Conservation (phyloP, 192 early-diverging fungal species). For the Coemansia sp. region DNA sequence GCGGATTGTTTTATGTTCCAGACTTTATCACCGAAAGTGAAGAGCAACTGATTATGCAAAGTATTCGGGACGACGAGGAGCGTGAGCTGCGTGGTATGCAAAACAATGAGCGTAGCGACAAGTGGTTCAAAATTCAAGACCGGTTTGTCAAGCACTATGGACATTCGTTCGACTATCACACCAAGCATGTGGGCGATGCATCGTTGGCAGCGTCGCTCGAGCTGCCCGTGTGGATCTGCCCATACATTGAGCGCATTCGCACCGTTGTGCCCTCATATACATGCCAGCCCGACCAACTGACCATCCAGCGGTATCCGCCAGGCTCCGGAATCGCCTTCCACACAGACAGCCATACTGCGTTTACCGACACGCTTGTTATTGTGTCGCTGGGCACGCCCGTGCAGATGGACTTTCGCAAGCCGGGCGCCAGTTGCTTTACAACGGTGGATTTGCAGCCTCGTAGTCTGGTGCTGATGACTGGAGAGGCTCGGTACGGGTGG, state of each 20-base stretch:
- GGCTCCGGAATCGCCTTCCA: constrained; percentile 60
- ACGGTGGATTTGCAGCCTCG: constrained; percentile 48
- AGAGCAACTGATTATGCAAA: constrained; percentile 32
- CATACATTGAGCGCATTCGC: constrained; percentile 20
- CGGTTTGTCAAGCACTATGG: constrained; percentile 55
- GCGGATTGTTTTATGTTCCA: constrained; percentile 27
- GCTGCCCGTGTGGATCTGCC: constrained; percentile 24
- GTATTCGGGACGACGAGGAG: constrained; percentile 20
- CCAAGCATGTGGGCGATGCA: constrained; percentile 25
- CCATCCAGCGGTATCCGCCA: constrained; percentile 57
- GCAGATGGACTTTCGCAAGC: constrained; percentile 59
- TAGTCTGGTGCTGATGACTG: constrained; percentile 52
- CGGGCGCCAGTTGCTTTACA: neutral
- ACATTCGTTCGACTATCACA: constrained; percentile 40
- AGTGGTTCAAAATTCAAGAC: constrained; percentile 52
- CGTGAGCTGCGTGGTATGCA: too few relatives aligned
- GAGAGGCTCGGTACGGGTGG: constrained; percentile 53
- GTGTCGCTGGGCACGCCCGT: constrained; percentile 53
- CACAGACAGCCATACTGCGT: constrained; percentile 52
- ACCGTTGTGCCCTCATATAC: constrained; percentile 8
- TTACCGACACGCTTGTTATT: constrained; percentile 37
- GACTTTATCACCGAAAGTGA: constrained; percentile 50
- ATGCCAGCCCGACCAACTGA: constrained; percentile 53
- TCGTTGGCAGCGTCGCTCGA: constrained; percentile 17
- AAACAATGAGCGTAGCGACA: constrained; percentile 8